Evolutionary conservation across 2,329 filamentous ascomycete species (phyloP).

Genomic region (Alternaria metachromatica): DNA sequence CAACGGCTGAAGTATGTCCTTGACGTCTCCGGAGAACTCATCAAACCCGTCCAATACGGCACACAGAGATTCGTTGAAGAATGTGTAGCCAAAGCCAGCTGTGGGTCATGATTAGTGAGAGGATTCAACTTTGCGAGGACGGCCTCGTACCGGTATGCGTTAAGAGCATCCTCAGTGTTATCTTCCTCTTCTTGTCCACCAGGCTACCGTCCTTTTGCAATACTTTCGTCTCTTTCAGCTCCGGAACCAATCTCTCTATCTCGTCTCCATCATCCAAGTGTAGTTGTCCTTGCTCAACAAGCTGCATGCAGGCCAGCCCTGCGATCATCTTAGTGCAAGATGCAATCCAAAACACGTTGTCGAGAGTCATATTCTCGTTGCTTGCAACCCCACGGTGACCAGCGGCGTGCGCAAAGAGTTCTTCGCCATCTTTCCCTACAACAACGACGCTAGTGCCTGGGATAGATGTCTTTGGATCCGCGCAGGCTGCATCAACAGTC

Average conservation of each 20-base stretch:
- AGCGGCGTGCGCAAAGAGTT: slow-evolving; percentile 51
- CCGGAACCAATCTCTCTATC: slow-evolving; percentile 33
- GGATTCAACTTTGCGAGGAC: neutral
- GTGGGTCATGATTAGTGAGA: neutral
- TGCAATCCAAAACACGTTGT: slow-evolving; percentile 64
- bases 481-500: slow-evolving; percentile 28
- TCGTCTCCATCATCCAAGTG: slow-evolving; percentile 37
- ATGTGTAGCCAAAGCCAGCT: slow-evolving; percentile 57
- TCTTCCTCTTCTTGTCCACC: slow-evolving; percentile 51
- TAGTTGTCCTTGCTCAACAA: slow-evolving; percentile 42
- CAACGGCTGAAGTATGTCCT: slow-evolving; percentile 62
- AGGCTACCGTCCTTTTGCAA: slow-evolving; percentile 40
- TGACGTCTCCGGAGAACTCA: slow-evolving; percentile 63
- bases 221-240: slow-evolving; percentile 49
- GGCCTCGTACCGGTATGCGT: slow-evolving; percentile 48
- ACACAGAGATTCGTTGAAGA: slow-evolving; percentile 54
- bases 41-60: slow-evolving; percentile 60
- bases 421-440: slow-evolving; percentile 51
- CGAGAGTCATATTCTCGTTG: slow-evolving; percentile 62
- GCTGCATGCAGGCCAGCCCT: slow-evolving; percentile 42
- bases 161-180: slow-evolving; percentile 59
- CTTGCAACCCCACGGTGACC: slow-evolving; percentile 48
- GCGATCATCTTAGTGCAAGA: slow-evolving; percentile 54
- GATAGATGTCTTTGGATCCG: slow-evolving; percentile 36
- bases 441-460: slow-evolving; percentile 53